phyloP scores from a whole-genome alignment of 2,329 filamentous ascomycete genomes.

The Colletotrichum sp. region DNA sequence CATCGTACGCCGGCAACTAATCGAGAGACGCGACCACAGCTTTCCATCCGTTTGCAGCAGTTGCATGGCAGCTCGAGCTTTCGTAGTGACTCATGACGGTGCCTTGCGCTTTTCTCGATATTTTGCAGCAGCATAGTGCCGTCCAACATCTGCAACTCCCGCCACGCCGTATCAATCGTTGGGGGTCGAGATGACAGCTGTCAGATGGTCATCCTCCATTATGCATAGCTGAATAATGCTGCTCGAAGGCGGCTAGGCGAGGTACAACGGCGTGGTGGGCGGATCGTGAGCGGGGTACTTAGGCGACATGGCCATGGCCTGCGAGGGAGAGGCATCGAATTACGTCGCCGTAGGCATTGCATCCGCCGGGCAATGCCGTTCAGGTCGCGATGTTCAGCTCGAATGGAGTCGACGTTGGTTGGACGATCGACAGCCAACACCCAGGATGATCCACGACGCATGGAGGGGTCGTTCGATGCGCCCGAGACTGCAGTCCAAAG shows the following conservation, averaged over 20 bases:
- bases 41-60: neutral
- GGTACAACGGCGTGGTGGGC: neutral
- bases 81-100: neutral
- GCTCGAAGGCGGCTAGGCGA: neutral
- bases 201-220: neutral
- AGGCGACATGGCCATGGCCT: neutral
- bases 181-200: neutral
- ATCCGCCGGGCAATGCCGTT: neutral
- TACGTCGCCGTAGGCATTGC: neutral
- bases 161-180: neutral
- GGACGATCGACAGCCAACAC: conserved; percentile 2
- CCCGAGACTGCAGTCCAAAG: neutral
- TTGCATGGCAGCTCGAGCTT: neutral
- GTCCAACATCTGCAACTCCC: neutral
- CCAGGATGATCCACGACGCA: conserved; percentile 19
- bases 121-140: neutral
- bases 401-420: neutral
- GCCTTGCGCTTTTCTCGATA: neutral
- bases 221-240: neutral
- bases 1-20: neutral
- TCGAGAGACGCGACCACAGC: neutral
- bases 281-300: neutral
- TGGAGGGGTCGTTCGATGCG: conserved; percentile 15
- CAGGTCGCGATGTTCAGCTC: neutral
- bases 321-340: neutral